Evolutionary conservation across 1,139 yeast genomes (phyloP).

Genomic region (Suhomyces bolitotheri): DNA sequence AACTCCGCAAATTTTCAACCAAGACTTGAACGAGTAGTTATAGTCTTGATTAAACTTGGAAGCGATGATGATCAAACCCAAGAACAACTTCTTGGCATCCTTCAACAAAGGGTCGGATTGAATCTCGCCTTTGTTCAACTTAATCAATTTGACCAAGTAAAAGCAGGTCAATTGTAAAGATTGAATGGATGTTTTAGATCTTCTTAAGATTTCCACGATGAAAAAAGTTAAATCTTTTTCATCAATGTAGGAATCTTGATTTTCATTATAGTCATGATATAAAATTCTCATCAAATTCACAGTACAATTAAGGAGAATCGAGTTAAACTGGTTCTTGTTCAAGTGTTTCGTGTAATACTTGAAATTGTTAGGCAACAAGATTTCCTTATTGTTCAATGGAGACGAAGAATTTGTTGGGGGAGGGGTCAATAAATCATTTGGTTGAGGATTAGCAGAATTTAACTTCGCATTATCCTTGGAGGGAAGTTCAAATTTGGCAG

Average conservation of each 20-base stretch:
- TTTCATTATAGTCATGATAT: constrained; percentile 22
- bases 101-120: constrained; percentile 18
- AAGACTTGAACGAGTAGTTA: constrained; percentile 66
- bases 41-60: constrained; percentile 75
- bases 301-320: constrained; percentile 40
- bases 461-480: constrained; percentile 6
- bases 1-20: constrained; percentile 76
- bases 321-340: constrained; percentile 45
- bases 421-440: constrained; percentile 18
- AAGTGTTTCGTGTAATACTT: constrained; percentile 42
- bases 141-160: constrained; percentile 54
- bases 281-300: constrained; percentile 39
- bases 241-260: constrained; percentile 15
- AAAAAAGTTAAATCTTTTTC: constrained; percentile 42
- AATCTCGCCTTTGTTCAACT: constrained; percentile 13
- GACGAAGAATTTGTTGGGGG: constrained; percentile 20
- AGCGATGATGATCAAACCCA: constrained; percentile 67
- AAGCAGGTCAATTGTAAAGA: constrained; percentile 67
- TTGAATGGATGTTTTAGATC: constrained; percentile 67
- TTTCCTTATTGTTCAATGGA: constrained; percentile 15
- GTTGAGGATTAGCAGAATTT: constrained; percentile 1
- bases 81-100: constrained; percentile 67
- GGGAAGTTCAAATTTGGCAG: constrained; percentile 2
- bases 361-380: constrained; percentile 37
- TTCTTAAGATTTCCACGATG: constrained; percentile 62